phyloP scores from a whole-genome alignment of 2,329 filamentous ascomycete species.

The Colletotrichum higginsianum region DNA sequence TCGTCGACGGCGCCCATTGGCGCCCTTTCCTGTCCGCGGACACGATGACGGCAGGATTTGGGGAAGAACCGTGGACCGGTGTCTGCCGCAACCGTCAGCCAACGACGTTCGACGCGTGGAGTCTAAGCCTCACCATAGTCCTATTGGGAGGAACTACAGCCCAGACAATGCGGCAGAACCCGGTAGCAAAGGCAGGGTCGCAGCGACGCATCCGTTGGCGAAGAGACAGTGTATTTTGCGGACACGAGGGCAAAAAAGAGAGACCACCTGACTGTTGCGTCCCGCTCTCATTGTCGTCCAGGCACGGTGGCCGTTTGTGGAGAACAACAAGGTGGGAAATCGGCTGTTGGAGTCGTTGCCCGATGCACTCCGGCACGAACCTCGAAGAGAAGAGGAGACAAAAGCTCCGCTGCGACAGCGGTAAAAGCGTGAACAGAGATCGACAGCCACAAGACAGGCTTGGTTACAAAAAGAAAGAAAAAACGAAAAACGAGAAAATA shows the following conservation, averaged over 20 bases:
- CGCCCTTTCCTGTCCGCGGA: conserved; percentile 13
- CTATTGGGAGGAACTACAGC: not conserved
- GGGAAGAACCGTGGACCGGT: not conserved
- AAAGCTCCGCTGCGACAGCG: not conserved
- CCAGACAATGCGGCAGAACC: not conserved
- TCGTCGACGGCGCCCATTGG: conserved; percentile 13
- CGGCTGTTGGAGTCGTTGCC: not conserved
- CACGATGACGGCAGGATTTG: not conserved
- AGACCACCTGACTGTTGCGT: conserved; percentile 34
- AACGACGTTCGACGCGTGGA: conserved; percentile 2
- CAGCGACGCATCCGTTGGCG: conserved; percentile 30
- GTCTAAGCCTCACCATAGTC: conserved; percentile 26
- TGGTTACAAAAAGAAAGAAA: not conserved
- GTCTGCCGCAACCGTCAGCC: conserved; percentile 34
- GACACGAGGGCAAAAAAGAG: conserved; percentile 19
- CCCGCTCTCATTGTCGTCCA: not conserved
- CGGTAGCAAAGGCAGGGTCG: conserved; percentile 7
- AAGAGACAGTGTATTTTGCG: conserved; percentile 21
- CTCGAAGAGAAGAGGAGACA: not conserved
- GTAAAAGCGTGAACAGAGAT: not conserved
- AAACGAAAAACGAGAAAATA: no score
- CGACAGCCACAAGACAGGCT: not conserved
- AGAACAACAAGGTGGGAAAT: not conserved
- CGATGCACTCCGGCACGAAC: conserved; percentile 1
- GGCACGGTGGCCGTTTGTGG: not conserved